These are phyloP conservation scores for Friedmanniomyces simplex DNA, from an alignment of 495 filamentous ascomycete species.

Conservation along the genomic window DNA sequence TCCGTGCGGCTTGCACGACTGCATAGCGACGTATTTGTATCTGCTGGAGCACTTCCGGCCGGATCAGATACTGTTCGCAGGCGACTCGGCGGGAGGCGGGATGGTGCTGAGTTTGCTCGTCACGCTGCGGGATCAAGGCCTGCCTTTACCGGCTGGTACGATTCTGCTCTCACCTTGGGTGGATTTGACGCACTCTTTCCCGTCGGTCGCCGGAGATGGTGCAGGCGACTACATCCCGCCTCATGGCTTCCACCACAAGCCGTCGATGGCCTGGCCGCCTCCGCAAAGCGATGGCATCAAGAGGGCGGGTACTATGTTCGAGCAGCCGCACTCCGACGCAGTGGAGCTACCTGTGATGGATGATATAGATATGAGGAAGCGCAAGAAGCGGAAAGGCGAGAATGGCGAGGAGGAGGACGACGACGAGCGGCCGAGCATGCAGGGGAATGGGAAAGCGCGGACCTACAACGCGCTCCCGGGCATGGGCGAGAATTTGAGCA, in stretches of 20 bases:
- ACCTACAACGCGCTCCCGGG: neutral
- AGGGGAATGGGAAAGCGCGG: neutral
- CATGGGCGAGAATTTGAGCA: slow-evolving; percentile 37
- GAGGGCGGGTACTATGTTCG: neutral
- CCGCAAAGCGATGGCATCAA: slow-evolving; percentile 59
- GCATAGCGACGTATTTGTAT: slow-evolving; percentile 74
- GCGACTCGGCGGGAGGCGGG: slow-evolving; percentile 84
- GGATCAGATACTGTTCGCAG: slow-evolving; percentile 68
- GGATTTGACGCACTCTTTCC: slow-evolving; percentile 88
- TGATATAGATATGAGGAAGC: slow-evolving; percentile 2
- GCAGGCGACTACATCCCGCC: slow-evolving; percentile 77
- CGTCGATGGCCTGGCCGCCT: slow-evolving; percentile 82
- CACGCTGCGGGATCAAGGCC: slow-evolving; percentile 63
- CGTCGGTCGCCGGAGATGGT: slow-evolving; percentile 65
- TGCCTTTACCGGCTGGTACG: slow-evolving; percentile 78
- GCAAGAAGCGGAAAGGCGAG: slow-evolving; percentile 13
- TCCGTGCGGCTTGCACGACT: slow-evolving; percentile 82
- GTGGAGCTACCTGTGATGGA: slow-evolving; percentile 16
- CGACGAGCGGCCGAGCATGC: neutral
- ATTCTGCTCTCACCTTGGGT: slow-evolving; percentile 90
- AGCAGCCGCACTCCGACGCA: slow-evolving; percentile 1
- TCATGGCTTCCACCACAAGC: slow-evolving; percentile 75
- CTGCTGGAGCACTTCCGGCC: slow-evolving; percentile 64
- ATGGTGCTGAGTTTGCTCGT: slow-evolving; percentile 77
- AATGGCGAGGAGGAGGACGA: neutral